Percentiles rank a stretch among this genome's conserved stretches.
Evolutionary conservation across 2,329 filamentous ascomycete genomes (phyloP).

Genomic region (Hypoxylon sp.): DNA sequence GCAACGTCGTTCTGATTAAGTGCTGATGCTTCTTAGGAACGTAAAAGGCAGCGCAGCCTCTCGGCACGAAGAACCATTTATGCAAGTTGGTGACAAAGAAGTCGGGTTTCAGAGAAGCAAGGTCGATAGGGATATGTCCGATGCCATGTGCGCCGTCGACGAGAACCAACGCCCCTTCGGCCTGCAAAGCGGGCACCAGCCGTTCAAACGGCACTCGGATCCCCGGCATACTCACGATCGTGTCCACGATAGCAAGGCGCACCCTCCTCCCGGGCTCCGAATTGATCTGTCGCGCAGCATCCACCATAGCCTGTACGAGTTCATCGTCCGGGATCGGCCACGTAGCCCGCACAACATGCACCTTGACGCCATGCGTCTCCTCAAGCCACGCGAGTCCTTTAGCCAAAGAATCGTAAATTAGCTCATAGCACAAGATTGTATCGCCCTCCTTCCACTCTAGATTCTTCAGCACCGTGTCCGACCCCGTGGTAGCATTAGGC

Average conservation of each 20-base stretch:
- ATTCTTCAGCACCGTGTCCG: conserved; percentile 75
- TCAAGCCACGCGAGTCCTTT: conserved; percentile 70
- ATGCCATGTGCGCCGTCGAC: conserved; percentile 77
- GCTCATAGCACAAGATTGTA: conserved; percentile 73
- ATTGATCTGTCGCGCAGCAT: conserved; percentile 57
- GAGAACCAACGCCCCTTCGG: conserved; percentile 70
- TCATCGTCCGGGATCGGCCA: conserved; percentile 70
- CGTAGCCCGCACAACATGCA: conserved; percentile 64
- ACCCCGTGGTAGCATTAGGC: conserved; percentile 75
- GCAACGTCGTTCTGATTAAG: conserved; percentile 73
- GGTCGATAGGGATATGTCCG: conserved; percentile 73
- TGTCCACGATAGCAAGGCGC: conserved; percentile 75
- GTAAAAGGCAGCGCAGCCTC: conserved; percentile 75
- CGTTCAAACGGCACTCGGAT: conserved; percentile 75
- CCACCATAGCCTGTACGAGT: conserved; percentile 68
- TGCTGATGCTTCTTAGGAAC: conserved; percentile 72
- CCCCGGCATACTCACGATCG: conserved; percentile 74
- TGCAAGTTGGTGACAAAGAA: conserved; percentile 78
- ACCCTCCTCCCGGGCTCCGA: conserved; percentile 63
- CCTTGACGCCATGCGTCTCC: conserved; percentile 63
- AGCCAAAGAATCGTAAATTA: conserved; percentile 74
- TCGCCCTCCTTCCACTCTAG: conserved; percentile 69
- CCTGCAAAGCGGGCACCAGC: conserved; percentile 68
- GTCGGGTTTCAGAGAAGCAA: conserved; percentile 71
- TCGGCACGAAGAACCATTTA: conserved; percentile 78